phyloP scores from a whole-genome alignment of 805 yeast genomes.

The Cyberlindnera euphorbiae region DNA sequence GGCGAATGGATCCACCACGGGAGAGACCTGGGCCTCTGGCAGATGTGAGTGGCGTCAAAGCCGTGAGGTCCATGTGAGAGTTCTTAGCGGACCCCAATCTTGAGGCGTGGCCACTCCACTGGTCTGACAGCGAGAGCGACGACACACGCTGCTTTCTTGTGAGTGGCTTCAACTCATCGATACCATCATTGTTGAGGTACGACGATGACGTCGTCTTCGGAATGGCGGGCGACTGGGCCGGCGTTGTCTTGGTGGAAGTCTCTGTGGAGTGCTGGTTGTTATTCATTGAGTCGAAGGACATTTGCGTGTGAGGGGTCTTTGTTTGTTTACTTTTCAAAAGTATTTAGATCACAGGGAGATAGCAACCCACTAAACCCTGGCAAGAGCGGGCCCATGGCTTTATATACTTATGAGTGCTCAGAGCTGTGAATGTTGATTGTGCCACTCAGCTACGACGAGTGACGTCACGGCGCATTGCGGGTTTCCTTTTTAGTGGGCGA shows the following conservation, averaged over 20 bases:
- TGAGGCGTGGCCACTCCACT: constrained; percentile 46
- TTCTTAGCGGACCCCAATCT: constrained; percentile 24
- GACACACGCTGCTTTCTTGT: constrained; percentile 60
- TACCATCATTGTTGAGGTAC: constrained; percentile 68
- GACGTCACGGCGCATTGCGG: constrained; percentile 5
- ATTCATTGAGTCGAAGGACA: constrained; percentile 11
- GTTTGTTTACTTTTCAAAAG: no score
- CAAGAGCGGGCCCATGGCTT: no score
- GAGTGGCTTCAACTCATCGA: constrained; percentile 60
- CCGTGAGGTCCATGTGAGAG: constrained; percentile 26
- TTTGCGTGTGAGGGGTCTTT: not conserved
- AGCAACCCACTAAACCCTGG: not conserved
- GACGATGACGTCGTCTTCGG: constrained; percentile 46
- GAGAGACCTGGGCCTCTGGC: constrained; percentile 9
- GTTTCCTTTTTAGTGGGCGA: constrained; percentile 2
- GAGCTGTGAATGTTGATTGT: no score
- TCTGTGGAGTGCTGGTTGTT: constrained; percentile 6
- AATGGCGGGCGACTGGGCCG: constrained; percentile 13
- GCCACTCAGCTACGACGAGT: not conserved
- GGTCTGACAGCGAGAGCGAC: constrained; percentile 65
- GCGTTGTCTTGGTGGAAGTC: constrained; percentile 19
- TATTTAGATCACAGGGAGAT: no score
- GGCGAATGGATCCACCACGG: constrained; percentile 28
- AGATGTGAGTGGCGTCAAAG: constrained; percentile 21
- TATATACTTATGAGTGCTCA: no score